phyloP scores from a whole-genome alignment of 169 alveolate species.

The Plasmodium gallinaceum region DNA sequence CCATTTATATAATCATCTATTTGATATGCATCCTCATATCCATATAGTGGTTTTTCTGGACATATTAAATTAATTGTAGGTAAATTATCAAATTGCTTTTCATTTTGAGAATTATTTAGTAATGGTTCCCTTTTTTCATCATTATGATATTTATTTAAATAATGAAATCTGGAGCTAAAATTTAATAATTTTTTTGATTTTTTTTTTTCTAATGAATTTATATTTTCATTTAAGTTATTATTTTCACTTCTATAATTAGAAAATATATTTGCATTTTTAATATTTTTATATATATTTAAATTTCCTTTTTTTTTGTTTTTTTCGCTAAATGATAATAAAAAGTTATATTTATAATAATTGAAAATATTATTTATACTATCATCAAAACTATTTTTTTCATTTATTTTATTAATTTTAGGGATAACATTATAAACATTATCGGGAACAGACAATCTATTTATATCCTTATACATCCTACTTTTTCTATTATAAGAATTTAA shows the following conservation, averaged over 20 bases:
- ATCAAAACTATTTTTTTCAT: slow-evolving; percentile 17
- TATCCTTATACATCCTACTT: slow-evolving; percentile 55
- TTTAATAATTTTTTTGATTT: not conserved
- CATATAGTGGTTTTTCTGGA: slow-evolving; percentile 58
- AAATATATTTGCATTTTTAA: not conserved
- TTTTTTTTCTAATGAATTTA: not conserved
- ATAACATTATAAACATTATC: slow-evolving; percentile 70
- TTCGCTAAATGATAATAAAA: slow-evolving; percentile 53
- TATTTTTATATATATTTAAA: slow-evolving; percentile 11
- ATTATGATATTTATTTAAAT: slow-evolving; percentile 30
- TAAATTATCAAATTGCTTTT: slow-evolving; percentile 8
- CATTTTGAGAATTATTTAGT: slow-evolving; percentile 27
- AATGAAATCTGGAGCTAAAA: not conserved
- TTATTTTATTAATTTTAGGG: slow-evolving; percentile 53
- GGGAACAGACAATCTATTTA: slow-evolving; percentile 50
- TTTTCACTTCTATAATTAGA: not conserved
- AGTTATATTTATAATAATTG: slow-evolving; percentile 65
- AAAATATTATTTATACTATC: slow-evolving; percentile 43
- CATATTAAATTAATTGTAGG: slow-evolving; percentile 69
- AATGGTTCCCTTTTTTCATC: slow-evolving; percentile 70
- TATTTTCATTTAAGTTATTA: not conserved
- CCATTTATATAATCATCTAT: slow-evolving; percentile 72
- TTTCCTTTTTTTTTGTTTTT: slow-evolving; percentile 8
- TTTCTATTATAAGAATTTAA: slow-evolving; percentile 52
- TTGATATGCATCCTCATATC: slow-evolving; percentile 76